Base-by-base conservation (phyloP, 495 filamentous ascomycete species). In the Trichodelitschia bisporula region DNA sequence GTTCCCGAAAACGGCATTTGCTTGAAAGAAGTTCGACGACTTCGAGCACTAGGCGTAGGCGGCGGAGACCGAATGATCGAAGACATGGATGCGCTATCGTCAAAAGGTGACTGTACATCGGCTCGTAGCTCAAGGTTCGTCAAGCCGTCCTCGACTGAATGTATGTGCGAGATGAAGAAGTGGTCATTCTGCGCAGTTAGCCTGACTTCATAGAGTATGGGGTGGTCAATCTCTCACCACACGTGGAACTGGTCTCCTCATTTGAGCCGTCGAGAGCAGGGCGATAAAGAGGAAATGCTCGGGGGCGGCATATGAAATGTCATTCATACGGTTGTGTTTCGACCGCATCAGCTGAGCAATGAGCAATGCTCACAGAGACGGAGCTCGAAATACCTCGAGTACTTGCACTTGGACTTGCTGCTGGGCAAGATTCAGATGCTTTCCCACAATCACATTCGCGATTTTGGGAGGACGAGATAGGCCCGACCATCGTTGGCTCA, bases 81-180 rank as follows among this genome's bases (percentile, higher is more conserved):
- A 35, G 20, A 50, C 46, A 4, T 43, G 36, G 2, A 32, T 19
- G 20, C 42, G 58, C 49, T 47, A 53, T 14, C 72, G 66, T 38
- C n/a, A n/a, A n/a, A n/a, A n/a, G n/a, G n/a, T n/a, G n/a, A n/a
- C n/a, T n/a, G n/a, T n/a, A n/a, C n/a, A n/a, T n/a, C n/a, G n/a
- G n/a, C n/a, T n/a, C n/a, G n/a, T n/a, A n/a, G n/a, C n/a, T 86
- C 73, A 1, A 77, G 46, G 36, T 84, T 68, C 1, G 62, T 56
- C 33, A 75, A 73, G 0, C 70, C 77, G 45, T 82, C 68, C 11
- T 68, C 62, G 3, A 62, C 55, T 19, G 71, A 59, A 43, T 97
- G 82, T 50, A 68, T 77, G 49, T 93, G 80, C 0, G 79, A 83
- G 12, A 97, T 67, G 43, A 83, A 77, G 36, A 95, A 67, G 39